Evolutionary conservation across 129 eudicot genomes (phyloP).

Genomic region (Lonicera japonica): DNA sequence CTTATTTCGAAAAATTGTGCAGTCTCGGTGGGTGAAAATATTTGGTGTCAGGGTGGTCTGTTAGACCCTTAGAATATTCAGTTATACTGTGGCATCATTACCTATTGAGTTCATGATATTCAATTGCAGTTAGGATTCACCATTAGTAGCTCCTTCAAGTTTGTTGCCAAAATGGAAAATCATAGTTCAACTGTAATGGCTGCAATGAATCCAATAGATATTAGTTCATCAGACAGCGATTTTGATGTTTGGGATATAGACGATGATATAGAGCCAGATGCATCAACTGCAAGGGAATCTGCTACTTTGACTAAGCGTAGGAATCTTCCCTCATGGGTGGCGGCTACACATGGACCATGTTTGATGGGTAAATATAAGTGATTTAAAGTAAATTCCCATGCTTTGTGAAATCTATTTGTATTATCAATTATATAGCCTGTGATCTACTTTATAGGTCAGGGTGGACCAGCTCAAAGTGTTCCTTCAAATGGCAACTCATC

Average conservation of each 20-base stretch:
- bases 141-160: slow-evolving; percentile 4
- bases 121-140: slow-evolving; percentile 19
- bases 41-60: background rate
- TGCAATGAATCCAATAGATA: slow-evolving; percentile 22
- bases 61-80: background rate
- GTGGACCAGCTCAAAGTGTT: background rate
- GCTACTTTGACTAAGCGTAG: slow-evolving; percentile 13
- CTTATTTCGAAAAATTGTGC: slow-evolving; percentile 2
- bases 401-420: background rate
- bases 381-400: background rate
- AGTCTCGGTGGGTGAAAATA: slow-evolving; percentile 1
- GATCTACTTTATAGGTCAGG: slow-evolving; percentile 16
- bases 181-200: slow-evolving; percentile 17
- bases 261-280: slow-evolving; percentile 10
- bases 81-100: background rate
- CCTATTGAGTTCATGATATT: background rate
- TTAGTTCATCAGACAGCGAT: slow-evolving; percentile 38
- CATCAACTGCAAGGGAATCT: slow-evolving; percentile 26
- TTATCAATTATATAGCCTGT: background rate
- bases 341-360: slow-evolving; percentile 9
- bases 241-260: slow-evolving; percentile 47
- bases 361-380: slow-evolving; percentile 12
- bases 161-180: background rate
- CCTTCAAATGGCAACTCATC: slow-evolving; percentile 37
- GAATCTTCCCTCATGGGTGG: slow-evolving; percentile 17